Evolutionary conservation across 345 rosid genomes (phyloP).

Genomic region (Camelina sativa): DNA sequence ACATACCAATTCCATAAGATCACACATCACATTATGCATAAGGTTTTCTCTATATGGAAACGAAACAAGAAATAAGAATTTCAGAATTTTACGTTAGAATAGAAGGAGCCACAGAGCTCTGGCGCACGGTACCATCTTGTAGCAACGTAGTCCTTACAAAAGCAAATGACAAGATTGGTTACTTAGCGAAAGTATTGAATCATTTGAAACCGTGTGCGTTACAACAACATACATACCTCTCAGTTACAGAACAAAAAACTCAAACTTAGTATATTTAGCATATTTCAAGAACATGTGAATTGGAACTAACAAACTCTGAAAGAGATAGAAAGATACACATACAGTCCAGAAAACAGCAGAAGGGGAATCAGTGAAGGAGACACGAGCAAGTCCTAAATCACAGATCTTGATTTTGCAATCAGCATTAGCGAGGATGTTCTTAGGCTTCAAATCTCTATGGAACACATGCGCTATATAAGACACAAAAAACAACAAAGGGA

Average conservation of each 20-base stretch:
- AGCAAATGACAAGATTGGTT: conserved; percentile 36
- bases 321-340: conserved; percentile 56
- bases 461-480: conserved; percentile 72
- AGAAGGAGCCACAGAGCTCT: conserved; percentile 96
- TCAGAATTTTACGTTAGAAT: conserved; percentile 65
- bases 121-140: conserved; percentile 99
- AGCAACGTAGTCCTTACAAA: conserved; percentile 94
- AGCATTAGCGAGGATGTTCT: conserved; percentile 93
- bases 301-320: conserved; percentile 8
- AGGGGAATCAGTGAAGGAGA: conserved; percentile 87
- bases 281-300: neutral
- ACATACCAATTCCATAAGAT: conserved; percentile 24
- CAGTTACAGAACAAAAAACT: neutral
- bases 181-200: conserved; percentile 28
- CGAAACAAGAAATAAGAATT: neutral
- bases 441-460: conserved; percentile 96
- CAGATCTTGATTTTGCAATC: conserved; percentile 98
- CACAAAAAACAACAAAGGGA: conserved; percentile 4
- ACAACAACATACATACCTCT: conserved; percentile 39
- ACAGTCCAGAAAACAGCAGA: conserved; percentile 99
- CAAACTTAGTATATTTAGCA: neutral
- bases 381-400: conserved; percentile 98
- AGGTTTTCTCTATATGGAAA: neutral
- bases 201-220: neutral
- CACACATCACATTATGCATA: conserved; percentile 1